Base-by-base conservation (phyloP, 305 asterid species). In the Rubia tinctorum region DNA sequence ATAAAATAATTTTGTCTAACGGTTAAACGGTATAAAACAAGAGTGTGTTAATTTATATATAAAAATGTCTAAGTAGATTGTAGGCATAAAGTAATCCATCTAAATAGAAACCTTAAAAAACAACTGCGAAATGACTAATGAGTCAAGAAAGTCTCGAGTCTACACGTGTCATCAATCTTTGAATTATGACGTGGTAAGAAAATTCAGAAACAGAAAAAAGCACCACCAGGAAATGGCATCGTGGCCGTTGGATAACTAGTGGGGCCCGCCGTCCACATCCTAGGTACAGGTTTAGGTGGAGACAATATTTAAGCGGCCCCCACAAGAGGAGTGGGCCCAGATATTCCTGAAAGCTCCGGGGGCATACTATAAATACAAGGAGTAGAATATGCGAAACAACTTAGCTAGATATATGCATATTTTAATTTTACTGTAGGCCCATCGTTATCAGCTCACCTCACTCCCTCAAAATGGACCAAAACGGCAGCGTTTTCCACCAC, bases 401-500 rank as follows among this genome's bases (percentile, higher is more conserved):
- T 17, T 56, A 61, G 34, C 49, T 11, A n/a, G 71, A 73, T 51
- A 27, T 7, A 40, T 40, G 17, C 58, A 51, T 15, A 58, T 20
- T 20, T 58, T 39, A 6, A 39, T 40, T 18, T 34, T 60, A n/a
- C 20, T 6, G 71, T 23, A 68, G 71, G 14, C 22, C 49, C 59
- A 39, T 56, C 62, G 27, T 6, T 5, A 56, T 12, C 6, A n/a
- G 69, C 69, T 2, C 25, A 18, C 4, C 56, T 0, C 56, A 15
- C 56, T 3, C 8, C 56, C 58, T 59, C 56, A 4, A 13, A 62
- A 71, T 71, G 75, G 75, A 76, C 20, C 88, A 74, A 68, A 86
- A 75, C 82, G 79, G 80, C 69, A 75, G 55, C 82, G 77, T 43
- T 34, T 79, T 69, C 80, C 90, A 88, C 76, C 87, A 85, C 76